These are phyloP conservation scores for Volvox africanus DNA, from an alignment of 139 green algal species.

Conservation along the genomic window DNA sequence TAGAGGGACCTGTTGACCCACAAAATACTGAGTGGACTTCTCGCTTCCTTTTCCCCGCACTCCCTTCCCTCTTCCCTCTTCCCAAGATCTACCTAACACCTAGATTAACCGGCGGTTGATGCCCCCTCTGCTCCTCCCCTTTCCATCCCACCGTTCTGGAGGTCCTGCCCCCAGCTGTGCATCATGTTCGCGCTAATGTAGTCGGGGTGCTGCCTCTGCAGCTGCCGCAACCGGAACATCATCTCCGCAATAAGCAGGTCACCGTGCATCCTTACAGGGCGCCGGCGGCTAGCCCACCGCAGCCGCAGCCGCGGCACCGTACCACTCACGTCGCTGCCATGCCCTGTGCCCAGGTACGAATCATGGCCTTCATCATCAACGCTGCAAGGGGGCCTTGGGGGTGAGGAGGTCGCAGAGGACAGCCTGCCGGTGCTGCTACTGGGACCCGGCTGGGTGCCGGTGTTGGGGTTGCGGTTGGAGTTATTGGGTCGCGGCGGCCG, in stretches of 20 bases:
- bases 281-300: conserved; percentile 12
- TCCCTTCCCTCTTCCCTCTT: too few species aligned
- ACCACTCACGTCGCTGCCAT: neutral
- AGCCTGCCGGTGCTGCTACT: too few species aligned
- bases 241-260: conserved; percentile 48
- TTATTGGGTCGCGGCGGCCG: too few species aligned
- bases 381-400: conserved; percentile 33
- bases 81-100: too few species aligned
- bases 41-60: too few species aligned
- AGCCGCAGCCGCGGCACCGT: conserved; percentile 33
- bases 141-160: conserved; percentile 11
- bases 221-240: conserved; percentile 49
- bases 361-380: conserved; percentile 4
- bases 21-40: too few species aligned
- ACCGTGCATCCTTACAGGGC: neutral
- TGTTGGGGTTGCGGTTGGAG: too few species aligned
- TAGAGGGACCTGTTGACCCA: too few species aligned
- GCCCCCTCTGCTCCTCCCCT: too few species aligned
- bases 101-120: too few species aligned
- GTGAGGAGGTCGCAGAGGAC: too few species aligned
- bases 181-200: conserved; percentile 61
- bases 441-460: too few species aligned
- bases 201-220: conserved; percentile 56
- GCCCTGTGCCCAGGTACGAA: neutral
- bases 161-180: conserved; percentile 55